Conservation (phyloP, 2,329 filamentous ascomycete genomes). For the Xylariales sp. region DNA sequence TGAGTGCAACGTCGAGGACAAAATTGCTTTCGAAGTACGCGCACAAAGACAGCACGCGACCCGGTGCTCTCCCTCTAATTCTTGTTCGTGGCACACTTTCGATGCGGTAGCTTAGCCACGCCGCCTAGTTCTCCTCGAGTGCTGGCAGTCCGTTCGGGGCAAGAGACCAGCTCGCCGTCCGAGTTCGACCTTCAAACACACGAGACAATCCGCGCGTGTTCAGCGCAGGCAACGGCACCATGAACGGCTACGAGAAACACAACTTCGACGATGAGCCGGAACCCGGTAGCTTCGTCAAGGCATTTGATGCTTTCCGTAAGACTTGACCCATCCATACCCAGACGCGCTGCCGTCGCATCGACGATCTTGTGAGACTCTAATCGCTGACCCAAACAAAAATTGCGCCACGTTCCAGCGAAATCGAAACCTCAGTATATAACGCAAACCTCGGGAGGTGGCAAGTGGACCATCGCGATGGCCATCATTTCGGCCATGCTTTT, state of each 20-base stretch:
- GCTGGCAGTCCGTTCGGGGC: conserved; percentile 14
- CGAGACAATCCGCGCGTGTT: too few relatives aligned
- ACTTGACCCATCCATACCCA: too few relatives aligned
- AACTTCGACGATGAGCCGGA: conserved; percentile 74
- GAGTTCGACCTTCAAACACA: too few relatives aligned
- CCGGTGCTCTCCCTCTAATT: too few relatives aligned
- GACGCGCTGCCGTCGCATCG: too few relatives aligned
- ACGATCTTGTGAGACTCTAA: too few relatives aligned
- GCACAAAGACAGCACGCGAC: too few relatives aligned
- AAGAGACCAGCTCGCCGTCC: too few relatives aligned
- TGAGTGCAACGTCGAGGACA: conserved; percentile 4
- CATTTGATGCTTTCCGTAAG: conserved; percentile 97
- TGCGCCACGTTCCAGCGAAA: conserved; percentile 77
- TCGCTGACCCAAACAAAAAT: too few relatives aligned
- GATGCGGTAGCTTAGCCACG: conserved; percentile 16
- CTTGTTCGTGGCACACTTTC: not conserved
- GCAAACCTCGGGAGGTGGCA: conserved; percentile 78
- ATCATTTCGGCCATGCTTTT: conserved; percentile 71
- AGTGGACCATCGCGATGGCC: conserved; percentile 85
- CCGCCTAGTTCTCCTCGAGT: conserved; percentile 16
- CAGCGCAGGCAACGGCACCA: conserved; percentile 35
- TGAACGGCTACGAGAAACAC: conserved; percentile 74
- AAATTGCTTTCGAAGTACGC: too few relatives aligned
- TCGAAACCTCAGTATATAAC: conserved; percentile 91
- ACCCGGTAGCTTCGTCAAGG: conserved; percentile 64